phyloP scores from a whole-genome alignment of 192 early-diverging fungal species.

The Coemansia sp. region DNA sequence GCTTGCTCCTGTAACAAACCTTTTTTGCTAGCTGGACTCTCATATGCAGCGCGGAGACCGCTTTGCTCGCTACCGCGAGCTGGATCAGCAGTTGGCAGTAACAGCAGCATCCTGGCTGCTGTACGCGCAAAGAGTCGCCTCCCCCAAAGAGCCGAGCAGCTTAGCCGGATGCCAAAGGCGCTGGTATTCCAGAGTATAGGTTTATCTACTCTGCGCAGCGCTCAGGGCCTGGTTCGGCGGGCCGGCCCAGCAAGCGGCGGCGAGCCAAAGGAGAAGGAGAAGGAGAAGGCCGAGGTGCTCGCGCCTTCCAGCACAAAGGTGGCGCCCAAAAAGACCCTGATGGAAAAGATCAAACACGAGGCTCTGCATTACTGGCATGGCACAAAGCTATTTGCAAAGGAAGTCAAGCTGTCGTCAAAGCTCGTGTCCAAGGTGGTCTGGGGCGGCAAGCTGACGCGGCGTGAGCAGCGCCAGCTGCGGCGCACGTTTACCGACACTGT shows the following conservation, averaged over 20 bases:
- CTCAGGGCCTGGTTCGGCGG: conserved; percentile 9
- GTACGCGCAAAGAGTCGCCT: neutral
- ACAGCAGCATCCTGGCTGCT: neutral
- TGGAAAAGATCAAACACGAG: conserved; percentile 84
- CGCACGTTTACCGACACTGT: conserved; percentile 84
- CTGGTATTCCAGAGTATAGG: conserved; percentile 25
- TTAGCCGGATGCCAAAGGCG: conserved; percentile 7
- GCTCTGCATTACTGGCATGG: conserved; percentile 90
- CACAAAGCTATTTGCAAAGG: conserved; percentile 83
- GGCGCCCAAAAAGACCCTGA: conserved; percentile 59
- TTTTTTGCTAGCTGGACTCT: conserved; percentile 6
- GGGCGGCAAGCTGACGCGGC: conserved; percentile 75
- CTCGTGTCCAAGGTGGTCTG: conserved; percentile 71
- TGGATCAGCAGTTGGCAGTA: neutral
- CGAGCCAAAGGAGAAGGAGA: neutral
- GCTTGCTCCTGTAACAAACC: too few species aligned
- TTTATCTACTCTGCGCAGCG: conserved; percentile 30
- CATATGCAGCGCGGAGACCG: conserved; percentile 7
- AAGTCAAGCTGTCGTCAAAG: conserved; percentile 79
- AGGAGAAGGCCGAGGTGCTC: conserved; percentile 3
- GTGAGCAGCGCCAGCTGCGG: conserved; percentile 85
- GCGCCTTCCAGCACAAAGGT: neutral
- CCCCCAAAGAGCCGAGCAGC: neutral
- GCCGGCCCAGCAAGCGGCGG: neutral
- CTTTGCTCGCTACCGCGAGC: neutral